Evolutionary conservation across 345 rosid genomes (phyloP).

Genomic region (Alliaria petiolata): DNA sequence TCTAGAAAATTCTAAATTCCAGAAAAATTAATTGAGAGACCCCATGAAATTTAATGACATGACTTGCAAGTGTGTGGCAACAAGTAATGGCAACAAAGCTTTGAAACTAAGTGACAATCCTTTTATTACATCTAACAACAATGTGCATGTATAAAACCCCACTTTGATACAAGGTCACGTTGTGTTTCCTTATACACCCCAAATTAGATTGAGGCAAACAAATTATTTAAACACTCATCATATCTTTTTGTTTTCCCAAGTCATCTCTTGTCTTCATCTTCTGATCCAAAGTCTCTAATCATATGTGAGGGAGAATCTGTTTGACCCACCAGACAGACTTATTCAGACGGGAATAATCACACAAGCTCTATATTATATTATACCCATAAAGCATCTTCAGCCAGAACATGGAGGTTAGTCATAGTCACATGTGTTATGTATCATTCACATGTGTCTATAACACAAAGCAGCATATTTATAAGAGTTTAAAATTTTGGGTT

Average conservation of each 20-base stretch:
- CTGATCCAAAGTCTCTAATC: conserved; percentile 26
- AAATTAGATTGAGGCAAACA: conserved; percentile 19
- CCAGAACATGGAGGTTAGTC: conserved; percentile 63
- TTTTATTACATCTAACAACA: conserved; percentile 4
- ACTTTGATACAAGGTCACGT: conserved; percentile 6
- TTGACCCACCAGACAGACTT: conserved; percentile 42
- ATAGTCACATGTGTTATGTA: conserved; percentile 29
- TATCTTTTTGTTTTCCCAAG: conserved; percentile 28
- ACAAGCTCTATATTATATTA: conserved; percentile 17
- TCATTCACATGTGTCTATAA: conserved; percentile 18
- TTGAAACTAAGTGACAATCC: not conserved
- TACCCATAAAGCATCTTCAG: conserved; percentile 15
- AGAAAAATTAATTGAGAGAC: not conserved
- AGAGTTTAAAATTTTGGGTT: conserved; percentile 16
- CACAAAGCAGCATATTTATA: not conserved
- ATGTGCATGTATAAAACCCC: conserved; percentile 11
- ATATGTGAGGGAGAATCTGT: conserved; percentile 38
- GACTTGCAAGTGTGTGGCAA: conserved; percentile 19
- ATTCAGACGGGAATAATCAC: conserved; percentile 15
- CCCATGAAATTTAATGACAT: conserved; percentile 14
- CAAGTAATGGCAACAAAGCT: conserved; percentile 20
- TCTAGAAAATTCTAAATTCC: conserved; percentile 8
- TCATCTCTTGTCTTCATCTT: conserved; percentile 50
- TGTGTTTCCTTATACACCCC: conserved; percentile 11
- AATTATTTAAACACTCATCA: not conserved